phyloP scores from a whole-genome alignment of 2,329 filamentous ascomycete genomes.

The Saccharata proteae region DNA sequence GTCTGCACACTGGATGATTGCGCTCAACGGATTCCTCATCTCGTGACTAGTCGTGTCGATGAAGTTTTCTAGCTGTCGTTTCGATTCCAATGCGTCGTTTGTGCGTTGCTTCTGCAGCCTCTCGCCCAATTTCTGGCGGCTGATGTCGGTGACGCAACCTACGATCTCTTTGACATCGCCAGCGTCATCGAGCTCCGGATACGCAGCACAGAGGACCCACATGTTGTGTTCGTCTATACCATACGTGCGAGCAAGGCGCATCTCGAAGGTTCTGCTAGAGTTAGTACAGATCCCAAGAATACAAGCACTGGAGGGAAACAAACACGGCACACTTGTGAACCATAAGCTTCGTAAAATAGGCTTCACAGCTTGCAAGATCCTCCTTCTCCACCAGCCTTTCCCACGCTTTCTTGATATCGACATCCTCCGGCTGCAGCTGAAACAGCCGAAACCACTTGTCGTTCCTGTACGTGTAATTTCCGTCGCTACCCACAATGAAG shows the following conservation, averaged over 20 bases:
- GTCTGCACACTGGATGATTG: slow-evolving; percentile 34
- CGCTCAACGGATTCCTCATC: slow-evolving; percentile 25
- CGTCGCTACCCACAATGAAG: slow-evolving; percentile 23
- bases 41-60: slow-evolving; percentile 19
- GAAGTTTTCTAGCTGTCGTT: slow-evolving; percentile 27
- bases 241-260: too few species aligned
- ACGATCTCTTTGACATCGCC: slow-evolving; percentile 22
- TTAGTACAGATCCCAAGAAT: slow-evolving; percentile 20
- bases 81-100: slow-evolving; percentile 26
- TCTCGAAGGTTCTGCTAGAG: slow-evolving; percentile 11
- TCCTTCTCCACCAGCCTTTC: slow-evolving; percentile 18
- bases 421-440: slow-evolving; percentile 10
- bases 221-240: slow-evolving; percentile 12
- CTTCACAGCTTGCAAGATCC: slow-evolving; percentile 21
- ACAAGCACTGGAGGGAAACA: slow-evolving; percentile 26
- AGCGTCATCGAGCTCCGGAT: slow-evolving; percentile 15
- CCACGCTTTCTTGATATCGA: slow-evolving; percentile 16
- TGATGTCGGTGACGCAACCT: slow-evolving; percentile 28
- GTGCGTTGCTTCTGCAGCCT: slow-evolving; percentile 24
- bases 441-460: slow-evolving; percentile 28
- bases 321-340: slow-evolving; percentile 21
- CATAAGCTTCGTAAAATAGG: slow-evolving; percentile 19
- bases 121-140: slow-evolving; percentile 26
- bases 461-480: slow-evolving; percentile 28
- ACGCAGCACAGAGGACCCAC: slow-evolving; percentile 21